These are phyloP conservation scores for Solanum dulcamara DNA, from an alignment of 257 asterid species.

Conservation along the genomic window DNA sequence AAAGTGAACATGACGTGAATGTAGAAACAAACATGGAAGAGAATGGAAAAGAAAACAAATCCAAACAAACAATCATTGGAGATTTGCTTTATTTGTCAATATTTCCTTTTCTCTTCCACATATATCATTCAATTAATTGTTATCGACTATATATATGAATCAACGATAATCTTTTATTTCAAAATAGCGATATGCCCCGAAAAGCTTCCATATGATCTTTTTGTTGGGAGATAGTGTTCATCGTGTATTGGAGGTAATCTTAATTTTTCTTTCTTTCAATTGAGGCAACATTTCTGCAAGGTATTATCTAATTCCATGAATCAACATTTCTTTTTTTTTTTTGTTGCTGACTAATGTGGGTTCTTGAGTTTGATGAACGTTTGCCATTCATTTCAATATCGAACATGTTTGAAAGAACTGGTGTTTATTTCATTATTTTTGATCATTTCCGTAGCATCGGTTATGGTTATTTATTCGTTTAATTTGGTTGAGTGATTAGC, in stretches of 20 bases:
- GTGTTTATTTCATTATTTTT: background rate
- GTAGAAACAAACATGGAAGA: background rate
- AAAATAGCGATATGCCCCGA: background rate
- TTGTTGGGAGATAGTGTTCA: background rate
- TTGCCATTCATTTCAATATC: background rate
- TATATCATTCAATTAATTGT: background rate
- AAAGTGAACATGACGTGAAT: background rate
- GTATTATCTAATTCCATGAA: background rate
- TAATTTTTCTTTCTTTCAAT: background rate
- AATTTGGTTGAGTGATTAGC: background rate
- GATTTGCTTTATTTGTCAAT: background rate
- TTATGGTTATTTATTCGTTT: background rate
- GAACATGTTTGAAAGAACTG: background rate
- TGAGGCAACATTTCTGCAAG: background rate
- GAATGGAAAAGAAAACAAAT: background rate
- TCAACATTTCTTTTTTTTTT: background rate
- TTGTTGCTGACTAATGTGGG: background rate
- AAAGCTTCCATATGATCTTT: background rate
- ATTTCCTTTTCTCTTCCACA: background rate
- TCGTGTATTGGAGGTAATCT: background rate
- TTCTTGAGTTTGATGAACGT: background rate
- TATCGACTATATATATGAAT: background rate
- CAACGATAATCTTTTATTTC: background rate
- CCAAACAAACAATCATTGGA: background rate
- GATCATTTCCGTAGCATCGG: background rate